phyloP scores from a whole-genome alignment of 2,329 filamentous ascomycete genomes.

The Blastomyces emzantsi region DNA sequence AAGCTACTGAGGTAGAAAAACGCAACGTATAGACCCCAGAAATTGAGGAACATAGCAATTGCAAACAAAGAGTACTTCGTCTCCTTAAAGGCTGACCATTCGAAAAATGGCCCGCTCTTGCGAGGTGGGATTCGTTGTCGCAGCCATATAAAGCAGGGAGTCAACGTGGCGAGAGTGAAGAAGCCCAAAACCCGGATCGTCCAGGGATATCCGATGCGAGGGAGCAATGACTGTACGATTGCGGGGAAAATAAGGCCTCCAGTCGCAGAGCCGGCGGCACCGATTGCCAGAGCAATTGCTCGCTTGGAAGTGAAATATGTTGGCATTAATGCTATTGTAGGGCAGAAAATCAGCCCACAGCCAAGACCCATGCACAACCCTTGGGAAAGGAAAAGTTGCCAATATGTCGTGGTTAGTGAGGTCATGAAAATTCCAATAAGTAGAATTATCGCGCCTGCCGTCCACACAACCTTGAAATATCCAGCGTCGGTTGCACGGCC shows the following conservation, averaged over 20 bases:
- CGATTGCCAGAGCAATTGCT: conserved; percentile 51
- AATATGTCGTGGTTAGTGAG: conserved; percentile 40
- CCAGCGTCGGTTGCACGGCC: conserved; percentile 46
- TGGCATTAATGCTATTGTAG: conserved; percentile 46
- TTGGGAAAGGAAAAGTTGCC: conserved; percentile 44
- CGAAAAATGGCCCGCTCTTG: conserved; percentile 44
- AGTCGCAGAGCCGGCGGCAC: conserved; percentile 50
- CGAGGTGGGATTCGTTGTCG: conserved; percentile 43
- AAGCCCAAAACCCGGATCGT: conserved; percentile 55
- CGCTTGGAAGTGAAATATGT: conserved; percentile 55
- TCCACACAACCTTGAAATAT: conserved; percentile 39
- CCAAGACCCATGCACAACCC: conserved; percentile 51
- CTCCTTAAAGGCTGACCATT: conserved; percentile 45
- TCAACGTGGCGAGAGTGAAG: conserved; percentile 44
- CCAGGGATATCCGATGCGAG: conserved; percentile 55
- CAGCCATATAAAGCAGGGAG: conserved; percentile 38
- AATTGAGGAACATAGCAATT: conserved; percentile 38
- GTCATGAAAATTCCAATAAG: conserved; percentile 46
- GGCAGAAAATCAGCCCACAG: conserved; percentile 46
- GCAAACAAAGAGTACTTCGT: conserved; percentile 38
- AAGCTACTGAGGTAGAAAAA: conserved; percentile 43
- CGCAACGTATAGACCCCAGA: conserved; percentile 47
- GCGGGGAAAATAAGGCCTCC: conserved; percentile 58
- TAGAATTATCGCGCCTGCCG: conserved; percentile 37
- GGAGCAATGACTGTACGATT: conserved; percentile 48